Base-by-base conservation (phyloP, 2,329 filamentous ascomycete species). In the Plenodomus lindquistii region DNA sequence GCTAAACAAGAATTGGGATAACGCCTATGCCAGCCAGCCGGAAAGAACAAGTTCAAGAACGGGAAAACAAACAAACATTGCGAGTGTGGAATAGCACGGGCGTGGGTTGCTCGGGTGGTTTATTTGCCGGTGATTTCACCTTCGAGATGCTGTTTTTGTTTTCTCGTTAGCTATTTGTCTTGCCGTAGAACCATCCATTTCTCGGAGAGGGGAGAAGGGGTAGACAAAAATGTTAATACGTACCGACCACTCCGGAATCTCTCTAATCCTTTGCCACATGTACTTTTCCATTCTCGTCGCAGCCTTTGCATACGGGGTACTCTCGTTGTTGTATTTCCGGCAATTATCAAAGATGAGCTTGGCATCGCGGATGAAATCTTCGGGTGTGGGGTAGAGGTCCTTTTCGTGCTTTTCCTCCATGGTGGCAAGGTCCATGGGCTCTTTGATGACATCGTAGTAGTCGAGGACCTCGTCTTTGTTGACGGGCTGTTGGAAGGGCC, bases 391-490 rank as follows among this genome's bases (percentile, higher is more conserved):
- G 69, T 99, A 99, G 66, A 93, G 84, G 73, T 97, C 94, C 34
- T 91, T 90, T 67, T 97, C 92, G 55, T 97, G 87, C 74, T 96
- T 96, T 60, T 85, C 85, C 73, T 97, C 94, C 93, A 99, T 97
- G 17, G 92, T 97, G 40, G 84, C 87, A 40, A 97, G 79, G 69
- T 97, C 94, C 94, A 99, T 99, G 29, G 94, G 94, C 71, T 96
- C 89, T 69, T 92, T 92, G 78, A 99, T 99, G 52, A 97, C 92
- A 50, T 96, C 91, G 77, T 97, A 97, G 76, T 99, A 99, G 72
- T 99, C 94, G n/a, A 91, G 86, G 0, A 99, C 94, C 59, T 97
- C 94, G 64, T 99, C 94, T 59, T 88, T 86, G 70, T 95, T 97
- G 59, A 99, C 94, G 0, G 94, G 93, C 20, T 91, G 84, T 24